phyloP scores from a whole-genome alignment of 2,329 filamentous ascomycete species.

The Leptographium radiaticola region DNA sequence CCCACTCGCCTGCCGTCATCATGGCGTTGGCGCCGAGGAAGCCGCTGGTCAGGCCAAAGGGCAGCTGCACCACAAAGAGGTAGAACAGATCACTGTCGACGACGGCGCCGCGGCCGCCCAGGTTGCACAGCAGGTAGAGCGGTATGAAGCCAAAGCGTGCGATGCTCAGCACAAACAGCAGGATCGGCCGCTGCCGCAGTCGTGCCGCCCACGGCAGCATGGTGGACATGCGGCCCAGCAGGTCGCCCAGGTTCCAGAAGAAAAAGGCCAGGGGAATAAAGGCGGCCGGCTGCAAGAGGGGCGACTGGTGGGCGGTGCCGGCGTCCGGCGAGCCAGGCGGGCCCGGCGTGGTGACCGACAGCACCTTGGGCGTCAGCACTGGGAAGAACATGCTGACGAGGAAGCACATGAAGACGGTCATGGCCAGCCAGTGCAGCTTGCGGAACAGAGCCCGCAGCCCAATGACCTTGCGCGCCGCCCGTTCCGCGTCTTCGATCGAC shows the following conservation, averaged over 20 bases:
- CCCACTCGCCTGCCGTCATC: conserved; percentile 78
- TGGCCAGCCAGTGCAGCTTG: conserved; percentile 68
- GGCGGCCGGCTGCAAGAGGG: conserved; percentile 55
- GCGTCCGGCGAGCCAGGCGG: conserved; percentile 7
- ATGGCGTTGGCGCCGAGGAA: conserved; percentile 80
- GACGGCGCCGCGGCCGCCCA: conserved; percentile 60
- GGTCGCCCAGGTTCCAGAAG: conserved; percentile 85
- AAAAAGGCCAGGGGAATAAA: conserved; percentile 89
- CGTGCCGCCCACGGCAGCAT: conserved; percentile 34
- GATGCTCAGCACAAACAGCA: conserved; percentile 56
- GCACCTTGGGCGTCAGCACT: conserved; percentile 67
- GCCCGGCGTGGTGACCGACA: conserved; percentile 25
- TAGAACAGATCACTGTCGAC: conserved; percentile 81
- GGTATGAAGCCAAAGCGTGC: conserved; percentile 61
- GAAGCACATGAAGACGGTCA: conserved; percentile 72
- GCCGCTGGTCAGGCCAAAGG: conserved; percentile 77
- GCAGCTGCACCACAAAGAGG: conserved; percentile 64
- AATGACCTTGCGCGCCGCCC: conserved; percentile 33
- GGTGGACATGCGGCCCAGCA: conserved; percentile 61
- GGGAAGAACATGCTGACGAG: conserved; percentile 86
- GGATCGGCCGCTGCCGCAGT: conserved; percentile 48
- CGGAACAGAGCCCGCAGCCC: conserved; percentile 52
- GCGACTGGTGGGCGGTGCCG: conserved; percentile 13
- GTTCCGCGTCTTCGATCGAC: conserved; percentile 40
- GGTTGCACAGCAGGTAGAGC: conserved; percentile 81